Evolutionary conservation across 2,329 filamentous ascomycete genomes (phyloP).

Genomic region (Domatiomyces globalis): DNA sequence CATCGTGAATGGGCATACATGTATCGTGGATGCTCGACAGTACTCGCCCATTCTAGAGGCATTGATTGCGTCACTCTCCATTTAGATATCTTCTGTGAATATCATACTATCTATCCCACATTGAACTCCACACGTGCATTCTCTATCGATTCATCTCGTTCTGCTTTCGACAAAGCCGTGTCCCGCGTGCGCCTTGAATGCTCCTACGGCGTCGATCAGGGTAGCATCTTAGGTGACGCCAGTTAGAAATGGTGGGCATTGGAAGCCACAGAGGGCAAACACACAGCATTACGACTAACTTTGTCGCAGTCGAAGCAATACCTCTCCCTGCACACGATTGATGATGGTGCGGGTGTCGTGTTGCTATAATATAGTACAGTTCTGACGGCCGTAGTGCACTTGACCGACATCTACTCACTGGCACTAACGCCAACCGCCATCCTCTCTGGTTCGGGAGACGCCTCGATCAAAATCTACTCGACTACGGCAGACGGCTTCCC

Average conservation of each 20-base stretch:
- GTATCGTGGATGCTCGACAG: neutral
- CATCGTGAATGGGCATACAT: neutral
- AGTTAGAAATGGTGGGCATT: neutral
- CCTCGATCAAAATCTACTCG: slow-evolving; percentile 65
- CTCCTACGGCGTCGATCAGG: neutral
- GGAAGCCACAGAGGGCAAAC: neutral
- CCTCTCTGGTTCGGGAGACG: slow-evolving; percentile 73
- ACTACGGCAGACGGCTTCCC: slow-evolving; percentile 61
- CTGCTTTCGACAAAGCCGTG: neutral
- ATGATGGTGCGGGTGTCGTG: slow-evolving; percentile 49
- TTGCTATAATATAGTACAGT: neutral
- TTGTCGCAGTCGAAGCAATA: slow-evolving; percentile 82
- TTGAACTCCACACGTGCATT: neutral
- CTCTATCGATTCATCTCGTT: neutral
- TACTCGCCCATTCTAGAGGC: neutral
- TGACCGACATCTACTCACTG: slow-evolving; percentile 70
- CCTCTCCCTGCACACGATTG: slow-evolving; percentile 78
- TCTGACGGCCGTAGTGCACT: slow-evolving; percentile 49
- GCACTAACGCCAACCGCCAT: slow-evolving; percentile 60
- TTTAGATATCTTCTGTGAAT: neutral
- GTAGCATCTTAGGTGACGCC: neutral
- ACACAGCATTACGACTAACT: slow-evolving; percentile 3
- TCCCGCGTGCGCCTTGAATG: neutral
- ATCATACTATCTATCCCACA: neutral
- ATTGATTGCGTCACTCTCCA: neutral